Conservation (phyloP, 371 early-diverging fungal genomes). For the Rhizopus stolonifer region DNA sequence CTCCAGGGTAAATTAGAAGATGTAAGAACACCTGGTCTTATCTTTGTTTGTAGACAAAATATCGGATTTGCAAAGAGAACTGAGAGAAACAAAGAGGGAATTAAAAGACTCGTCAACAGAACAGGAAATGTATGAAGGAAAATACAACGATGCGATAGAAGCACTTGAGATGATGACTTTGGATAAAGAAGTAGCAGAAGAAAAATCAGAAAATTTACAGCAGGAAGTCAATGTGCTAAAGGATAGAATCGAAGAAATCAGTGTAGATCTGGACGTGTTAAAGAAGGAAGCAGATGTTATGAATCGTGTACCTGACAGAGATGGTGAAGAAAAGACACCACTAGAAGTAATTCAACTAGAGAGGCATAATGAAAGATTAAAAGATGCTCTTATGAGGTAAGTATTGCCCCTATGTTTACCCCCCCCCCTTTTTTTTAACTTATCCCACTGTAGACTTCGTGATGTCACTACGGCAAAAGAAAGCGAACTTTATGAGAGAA, state of each 20-base stretch:
- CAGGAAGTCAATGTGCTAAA: constrained; percentile 75
- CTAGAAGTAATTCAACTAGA: constrained; percentile 70
- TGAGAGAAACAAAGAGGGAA: constrained; percentile 60
- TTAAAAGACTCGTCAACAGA: constrained; percentile 58
- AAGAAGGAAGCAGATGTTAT: constrained; percentile 60
- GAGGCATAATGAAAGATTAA: constrained; percentile 83
- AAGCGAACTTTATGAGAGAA: constrained; percentile 57
- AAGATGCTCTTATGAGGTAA: constrained; percentile 79
- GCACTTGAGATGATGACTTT: constrained; percentile 82
- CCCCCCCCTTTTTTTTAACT: background rate
- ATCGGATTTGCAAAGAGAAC: constrained; percentile 70
- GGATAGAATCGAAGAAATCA: constrained; percentile 82
- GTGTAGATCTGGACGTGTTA: constrained; percentile 69
- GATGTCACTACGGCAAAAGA: constrained; percentile 79
- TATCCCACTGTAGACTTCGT: constrained; percentile 68
- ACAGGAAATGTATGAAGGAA: constrained; percentile 65
- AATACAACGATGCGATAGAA: constrained; percentile 72
- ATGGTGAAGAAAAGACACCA: constrained; percentile 45
- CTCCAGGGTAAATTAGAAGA: constrained; percentile 47
- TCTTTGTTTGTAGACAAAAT: constrained; percentile 69
- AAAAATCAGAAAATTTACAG: constrained; percentile 74
- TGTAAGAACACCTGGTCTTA: background rate
- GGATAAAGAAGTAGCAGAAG: constrained; percentile 93
- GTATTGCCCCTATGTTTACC: background rate
- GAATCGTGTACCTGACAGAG: constrained; percentile 33